A percentile compares a stretch with the other conserved stretches of the same genome.
These are phyloP conservation scores for Heritiera fomes DNA, from an alignment of 345 rosid genomes.

Conservation along the genomic window DNA sequence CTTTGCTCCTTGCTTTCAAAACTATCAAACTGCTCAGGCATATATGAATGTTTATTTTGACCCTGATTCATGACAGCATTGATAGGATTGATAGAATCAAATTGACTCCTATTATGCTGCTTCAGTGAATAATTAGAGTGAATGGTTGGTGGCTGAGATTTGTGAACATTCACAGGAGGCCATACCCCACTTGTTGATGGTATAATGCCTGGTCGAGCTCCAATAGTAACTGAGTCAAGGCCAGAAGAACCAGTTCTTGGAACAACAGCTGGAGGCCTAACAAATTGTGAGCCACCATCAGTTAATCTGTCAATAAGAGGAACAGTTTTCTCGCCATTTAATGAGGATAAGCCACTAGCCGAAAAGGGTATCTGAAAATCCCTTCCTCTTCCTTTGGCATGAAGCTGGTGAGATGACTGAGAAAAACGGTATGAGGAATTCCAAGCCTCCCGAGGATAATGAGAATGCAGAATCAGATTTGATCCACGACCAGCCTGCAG, in stretches of 20 bases:
- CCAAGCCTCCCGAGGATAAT: constrained; percentile 51
- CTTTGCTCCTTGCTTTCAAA: constrained; percentile 44
- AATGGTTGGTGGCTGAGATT: constrained; percentile 49
- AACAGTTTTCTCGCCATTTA: constrained; percentile 43
- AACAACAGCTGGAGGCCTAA: constrained; percentile 36
- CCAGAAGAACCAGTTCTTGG: constrained; percentile 51
- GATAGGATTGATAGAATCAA: constrained; percentile 50
- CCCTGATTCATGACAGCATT: constrained; percentile 43
- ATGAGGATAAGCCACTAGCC: constrained; percentile 42
- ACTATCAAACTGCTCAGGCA: constrained; percentile 48
- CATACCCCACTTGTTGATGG: constrained; percentile 44
- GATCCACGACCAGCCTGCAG: constrained; percentile 52
- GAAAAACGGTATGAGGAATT: constrained; percentile 39
- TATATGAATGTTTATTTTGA: constrained; percentile 43
- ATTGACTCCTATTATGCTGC: constrained; percentile 38
- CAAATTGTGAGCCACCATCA: constrained; percentile 44
- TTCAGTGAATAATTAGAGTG: constrained; percentile 49
- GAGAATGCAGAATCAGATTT: constrained; percentile 33
- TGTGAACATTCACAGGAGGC: constrained; percentile 59
- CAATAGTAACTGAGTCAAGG: constrained; percentile 41
- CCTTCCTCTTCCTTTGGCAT: constrained; percentile 45
- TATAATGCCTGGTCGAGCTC: constrained; percentile 29
- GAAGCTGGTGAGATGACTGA: constrained; percentile 44
- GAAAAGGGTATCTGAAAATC: constrained; percentile 50
- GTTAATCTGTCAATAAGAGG: constrained; percentile 43